These are phyloP conservation scores for Cenchrus fungigraminus DNA, from an alignment of 176 grass and related monocot genomes.

Conservation along the genomic window DNA sequence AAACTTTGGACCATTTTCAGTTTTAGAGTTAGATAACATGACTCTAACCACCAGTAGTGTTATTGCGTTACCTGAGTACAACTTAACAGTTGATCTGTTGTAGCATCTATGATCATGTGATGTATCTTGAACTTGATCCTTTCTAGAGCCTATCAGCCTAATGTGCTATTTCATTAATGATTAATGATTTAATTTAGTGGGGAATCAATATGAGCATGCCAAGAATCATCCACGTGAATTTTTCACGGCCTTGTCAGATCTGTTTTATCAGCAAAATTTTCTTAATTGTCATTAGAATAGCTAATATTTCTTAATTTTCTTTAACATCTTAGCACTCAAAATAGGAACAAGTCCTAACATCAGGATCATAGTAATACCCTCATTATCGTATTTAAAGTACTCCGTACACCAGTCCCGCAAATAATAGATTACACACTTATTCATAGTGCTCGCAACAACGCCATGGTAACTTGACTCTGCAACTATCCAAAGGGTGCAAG, in stretches of 20 bases:
- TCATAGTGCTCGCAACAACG: constrained; percentile 26
- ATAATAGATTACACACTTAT: constrained; percentile 39
- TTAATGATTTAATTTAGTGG: background rate
- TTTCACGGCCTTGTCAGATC: background rate
- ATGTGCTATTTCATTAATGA: background rate
- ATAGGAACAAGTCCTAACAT: background rate
- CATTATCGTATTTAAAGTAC: constrained; percentile 22
- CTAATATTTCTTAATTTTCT: background rate
- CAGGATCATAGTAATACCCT: background rate
- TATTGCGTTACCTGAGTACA: background rate
- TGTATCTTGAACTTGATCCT: background rate
- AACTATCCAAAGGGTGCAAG: constrained; percentile 28
- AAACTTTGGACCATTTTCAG: background rate
- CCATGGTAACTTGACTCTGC: constrained; percentile 5
- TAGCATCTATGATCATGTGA: background rate
- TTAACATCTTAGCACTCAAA: background rate
- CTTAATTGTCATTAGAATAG: background rate
- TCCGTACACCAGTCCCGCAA: constrained; percentile 8
- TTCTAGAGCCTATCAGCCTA: background rate
- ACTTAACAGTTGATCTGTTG: background rate
- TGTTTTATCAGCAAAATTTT: background rate
- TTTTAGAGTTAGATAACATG: background rate
- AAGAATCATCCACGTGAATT: background rate
- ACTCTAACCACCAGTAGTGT: background rate
- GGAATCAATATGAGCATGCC: background rate